These are phyloP conservation scores for Ramularia collo-cygni DNA, from an alignment of 2,329 filamentous ascomycete genomes.

Conservation along the genomic window DNA sequence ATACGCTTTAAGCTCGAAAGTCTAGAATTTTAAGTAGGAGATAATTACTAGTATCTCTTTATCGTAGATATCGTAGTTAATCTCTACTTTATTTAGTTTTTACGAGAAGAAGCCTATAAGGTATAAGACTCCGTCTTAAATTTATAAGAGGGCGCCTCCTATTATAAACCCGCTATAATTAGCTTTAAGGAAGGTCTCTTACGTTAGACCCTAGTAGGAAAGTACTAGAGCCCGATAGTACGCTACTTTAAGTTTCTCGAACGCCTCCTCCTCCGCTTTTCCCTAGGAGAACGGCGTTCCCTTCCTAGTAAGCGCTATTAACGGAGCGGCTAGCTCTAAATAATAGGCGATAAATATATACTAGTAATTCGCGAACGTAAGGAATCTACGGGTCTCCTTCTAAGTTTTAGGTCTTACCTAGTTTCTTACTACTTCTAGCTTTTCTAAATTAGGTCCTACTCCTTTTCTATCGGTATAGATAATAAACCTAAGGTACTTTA, in stretches of 20 bases:
- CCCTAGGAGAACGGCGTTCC: neutral
- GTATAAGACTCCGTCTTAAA: no score
- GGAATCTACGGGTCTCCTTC: constrained; percentile 1
- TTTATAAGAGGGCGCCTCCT: no score
- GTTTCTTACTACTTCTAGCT: constrained; percentile 1
- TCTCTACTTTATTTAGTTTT: neutral
- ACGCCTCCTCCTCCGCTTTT: neutral
- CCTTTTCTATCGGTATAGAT: no score
- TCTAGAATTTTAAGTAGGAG: constrained; percentile 20
- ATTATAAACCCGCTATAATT: neutral
- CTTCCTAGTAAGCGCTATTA: neutral
- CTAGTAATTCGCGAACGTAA: neutral
- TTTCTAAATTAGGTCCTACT: constrained; percentile 4
- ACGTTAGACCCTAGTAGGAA: neutral
- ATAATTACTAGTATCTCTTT: neutral
- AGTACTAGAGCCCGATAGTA: constrained; percentile 1
- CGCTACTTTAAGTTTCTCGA: neutral
- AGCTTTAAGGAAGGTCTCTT: neutral
- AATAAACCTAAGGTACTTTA: constrained; percentile 24
- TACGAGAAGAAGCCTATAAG: neutral
- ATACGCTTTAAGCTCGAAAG: constrained; percentile 12
- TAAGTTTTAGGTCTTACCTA: neutral
- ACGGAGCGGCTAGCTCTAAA: neutral
- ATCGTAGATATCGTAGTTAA: constrained; percentile 1
- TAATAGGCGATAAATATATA: neutral